Evolutionary conservation across 371 early-diverging fungal genomes (phyloP), one percentile per base, ranked within the genome.

Genomic region (Neoconidiobolus thromboides): DNA sequence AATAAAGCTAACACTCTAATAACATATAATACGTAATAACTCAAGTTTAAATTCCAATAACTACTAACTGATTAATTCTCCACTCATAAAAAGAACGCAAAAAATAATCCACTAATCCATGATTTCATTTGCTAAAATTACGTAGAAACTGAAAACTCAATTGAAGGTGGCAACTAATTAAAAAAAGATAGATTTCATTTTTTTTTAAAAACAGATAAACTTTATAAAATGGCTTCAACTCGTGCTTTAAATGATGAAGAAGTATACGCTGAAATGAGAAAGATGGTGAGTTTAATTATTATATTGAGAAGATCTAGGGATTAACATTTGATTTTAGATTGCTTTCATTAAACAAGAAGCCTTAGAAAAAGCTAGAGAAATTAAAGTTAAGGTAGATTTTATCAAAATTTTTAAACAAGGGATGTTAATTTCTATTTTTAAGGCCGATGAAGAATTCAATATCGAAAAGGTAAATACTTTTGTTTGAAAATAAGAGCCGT

Each of bases 261-360:
- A 79, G 96, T 93, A 61, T 70, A 72, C 69, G 77, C 74, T 62
- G 89, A 89, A 76, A 87, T 89, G 89, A 80, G 76, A 64, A 87
- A 87, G 75, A 86, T 87, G 92, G 92, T 79, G 69, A 36, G 55
- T 42, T 14, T 71, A 48, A 12, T 15, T 47, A 47, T 55, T 12
- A 3, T 6, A 5, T 42, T 14, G 3, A 7, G 4, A 36, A 7
- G 6, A 9, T 50, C 15, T 50, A 50, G 4, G 7, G 15, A 26
- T 5, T 15, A 10, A 4, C 1, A 10, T 37, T 6, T 15, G 10
- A 3, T 10, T 42, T 10, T 71, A 83, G 84, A 76, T 89, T 61
- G 83, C 87, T 43, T 97, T 97, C 75, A 97, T 97, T 76, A 89
- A 86, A 70, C 94, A 96, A 73, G 98, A 97, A 73, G 96, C 98